Conservation (phyloP, 1,139 yeast genomes). For the Geotrichum restrictum region DNA sequence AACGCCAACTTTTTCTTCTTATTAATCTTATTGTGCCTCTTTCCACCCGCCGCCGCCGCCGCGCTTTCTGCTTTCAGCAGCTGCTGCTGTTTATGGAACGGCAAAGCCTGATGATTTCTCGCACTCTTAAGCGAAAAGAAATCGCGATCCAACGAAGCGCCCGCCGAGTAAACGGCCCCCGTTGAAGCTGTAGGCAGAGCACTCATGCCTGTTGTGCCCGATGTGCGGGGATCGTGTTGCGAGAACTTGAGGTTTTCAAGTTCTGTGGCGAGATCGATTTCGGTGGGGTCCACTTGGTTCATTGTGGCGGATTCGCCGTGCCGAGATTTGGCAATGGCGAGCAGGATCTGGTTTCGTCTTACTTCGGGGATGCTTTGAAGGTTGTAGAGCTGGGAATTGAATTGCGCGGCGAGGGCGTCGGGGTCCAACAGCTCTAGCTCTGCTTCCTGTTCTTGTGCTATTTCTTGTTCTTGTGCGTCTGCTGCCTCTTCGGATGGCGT, state of each 20-base stretch:
- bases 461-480: slow-evolving; percentile 31
- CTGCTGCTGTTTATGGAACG: slow-evolving; percentile 59
- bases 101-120: slow-evolving; percentile 59
- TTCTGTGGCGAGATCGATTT: slow-evolving; percentile 65
- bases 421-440: slow-evolving; percentile 30
- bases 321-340: slow-evolving; percentile 41
- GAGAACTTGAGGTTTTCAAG: slow-evolving; percentile 72
- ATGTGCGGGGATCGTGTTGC: slow-evolving; percentile 54
- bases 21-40: slow-evolving; percentile 78
- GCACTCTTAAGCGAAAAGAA: slow-evolving; percentile 68
- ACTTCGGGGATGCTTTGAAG: slow-evolving; percentile 58
- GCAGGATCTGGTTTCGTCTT: slow-evolving; percentile 64
- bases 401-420: slow-evolving; percentile 48
- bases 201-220: slow-evolving; percentile 19
- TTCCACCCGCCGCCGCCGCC: slow-evolving; percentile 40
- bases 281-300: slow-evolving; percentile 42
- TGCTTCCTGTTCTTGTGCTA: not conserved
- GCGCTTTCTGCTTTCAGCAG: not conserved
- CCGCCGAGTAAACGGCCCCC: slow-evolving; percentile 50
- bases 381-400: slow-evolving; percentile 70
- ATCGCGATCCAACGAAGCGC: slow-evolving; percentile 75
- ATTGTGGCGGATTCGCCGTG: slow-evolving; percentile 20
- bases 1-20: slow-evolving; percentile 51
- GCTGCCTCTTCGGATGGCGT: slow-evolving; percentile 39
- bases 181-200: slow-evolving; percentile 39